phyloP scores from a whole-genome alignment of 495 filamentous ascomycete species.

The Halenospora varia region DNA sequence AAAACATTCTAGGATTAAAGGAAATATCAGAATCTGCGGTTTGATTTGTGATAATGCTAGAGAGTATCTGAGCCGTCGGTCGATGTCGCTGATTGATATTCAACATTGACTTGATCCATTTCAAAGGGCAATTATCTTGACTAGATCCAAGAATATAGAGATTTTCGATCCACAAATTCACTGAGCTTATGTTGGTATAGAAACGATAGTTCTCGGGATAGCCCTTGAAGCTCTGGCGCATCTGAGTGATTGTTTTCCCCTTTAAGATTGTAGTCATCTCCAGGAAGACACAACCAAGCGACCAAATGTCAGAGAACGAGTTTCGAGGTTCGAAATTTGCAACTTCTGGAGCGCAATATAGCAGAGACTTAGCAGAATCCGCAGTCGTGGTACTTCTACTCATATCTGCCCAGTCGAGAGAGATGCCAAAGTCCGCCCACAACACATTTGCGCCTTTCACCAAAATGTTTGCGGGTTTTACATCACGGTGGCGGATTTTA shows the following conservation, averaged over 20 bases:
- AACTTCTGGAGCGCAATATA: slow-evolving; percentile 45
- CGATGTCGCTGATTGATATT: neutral
- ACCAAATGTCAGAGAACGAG: slow-evolving; percentile 77
- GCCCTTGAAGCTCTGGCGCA: neutral
- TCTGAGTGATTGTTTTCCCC: slow-evolving; percentile 21
- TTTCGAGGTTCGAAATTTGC: slow-evolving; percentile 32
- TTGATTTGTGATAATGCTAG: too few relatives aligned
- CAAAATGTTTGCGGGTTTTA: slow-evolving; percentile 45
- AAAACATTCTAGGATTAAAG: too few relatives aligned
- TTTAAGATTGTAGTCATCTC: slow-evolving; percentile 78
- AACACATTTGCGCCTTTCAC: slow-evolving; percentile 31
- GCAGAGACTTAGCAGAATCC: slow-evolving; percentile 31
- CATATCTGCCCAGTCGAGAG: slow-evolving; percentile 26
- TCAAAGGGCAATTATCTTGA: slow-evolving; percentile 1
- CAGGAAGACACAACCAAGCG: slow-evolving; percentile 87
- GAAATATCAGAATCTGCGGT: too few relatives aligned
- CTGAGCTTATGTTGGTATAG: neutral
- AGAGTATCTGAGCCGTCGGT: slow-evolving; percentile 10
- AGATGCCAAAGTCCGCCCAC: slow-evolving; percentile 42
- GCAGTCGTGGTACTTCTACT: slow-evolving; percentile 31
- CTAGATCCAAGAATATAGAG: neutral
- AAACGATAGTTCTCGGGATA: slow-evolving; percentile 3
- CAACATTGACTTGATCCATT: slow-evolving; percentile 8
- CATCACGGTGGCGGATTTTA: slow-evolving; percentile 41
- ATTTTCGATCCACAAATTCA: slow-evolving; percentile 1